Conservation (phyloP, 768 basidiomycete genomes). For the Kwoniella sp. region DNA sequence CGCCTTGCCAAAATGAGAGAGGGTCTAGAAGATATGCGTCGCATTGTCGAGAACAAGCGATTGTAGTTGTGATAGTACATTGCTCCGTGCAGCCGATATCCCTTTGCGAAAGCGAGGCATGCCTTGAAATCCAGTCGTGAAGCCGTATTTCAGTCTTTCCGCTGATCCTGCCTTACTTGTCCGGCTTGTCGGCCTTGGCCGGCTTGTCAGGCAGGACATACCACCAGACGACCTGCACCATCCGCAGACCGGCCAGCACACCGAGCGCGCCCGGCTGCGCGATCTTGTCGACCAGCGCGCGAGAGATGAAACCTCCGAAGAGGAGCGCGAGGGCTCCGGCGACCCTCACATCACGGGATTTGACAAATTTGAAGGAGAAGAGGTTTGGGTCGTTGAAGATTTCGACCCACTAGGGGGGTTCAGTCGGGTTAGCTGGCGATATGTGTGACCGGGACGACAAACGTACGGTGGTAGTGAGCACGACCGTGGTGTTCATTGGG, state of each 20-base stretch:
- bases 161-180: too few species aligned
- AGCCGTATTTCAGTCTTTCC: too few species aligned
- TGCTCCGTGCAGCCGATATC: too few species aligned
- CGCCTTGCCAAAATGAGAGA: too few species aligned
- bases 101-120: too few species aligned
- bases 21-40: too few species aligned
- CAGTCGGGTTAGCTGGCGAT: background rate
- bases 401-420: slow-evolving; percentile 74
- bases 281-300: slow-evolving; percentile 33
- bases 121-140: too few species aligned
- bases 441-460: background rate
- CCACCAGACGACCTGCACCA: slow-evolving; percentile 36
- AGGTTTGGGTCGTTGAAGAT: slow-evolving; percentile 75
- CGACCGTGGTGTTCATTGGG: slow-evolving; percentile 36
- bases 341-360: slow-evolving; percentile 66
- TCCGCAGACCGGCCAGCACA: slow-evolving; percentile 38
- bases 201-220: slow-evolving; percentile 14
- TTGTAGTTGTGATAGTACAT: too few species aligned
- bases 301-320: slow-evolving; percentile 62
- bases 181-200: slow-evolving; percentile 3
- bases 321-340: slow-evolving; percentile 62
- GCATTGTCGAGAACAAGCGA: too few species aligned
- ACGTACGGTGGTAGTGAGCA: slow-evolving; percentile 56
- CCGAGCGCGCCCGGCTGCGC: slow-evolving; percentile 42
- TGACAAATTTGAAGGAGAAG: slow-evolving; percentile 56